phyloP scores from a whole-genome alignment of 345 rosid species.

The Gossypium thurberi region DNA sequence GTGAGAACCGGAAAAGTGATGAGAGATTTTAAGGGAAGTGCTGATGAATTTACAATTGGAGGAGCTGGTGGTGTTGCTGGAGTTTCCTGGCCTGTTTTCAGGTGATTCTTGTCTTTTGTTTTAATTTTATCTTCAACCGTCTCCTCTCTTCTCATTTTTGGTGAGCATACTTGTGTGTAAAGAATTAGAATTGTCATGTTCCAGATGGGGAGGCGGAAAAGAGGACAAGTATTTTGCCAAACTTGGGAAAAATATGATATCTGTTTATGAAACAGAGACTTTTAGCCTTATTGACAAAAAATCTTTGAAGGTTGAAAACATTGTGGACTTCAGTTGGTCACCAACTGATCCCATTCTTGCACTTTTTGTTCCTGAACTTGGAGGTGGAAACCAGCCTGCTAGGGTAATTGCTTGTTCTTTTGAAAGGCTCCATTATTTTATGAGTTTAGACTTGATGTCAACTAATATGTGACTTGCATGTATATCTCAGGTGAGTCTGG shows the following conservation, averaged over 20 bases:
- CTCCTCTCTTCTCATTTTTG: slow-evolving; percentile 1
- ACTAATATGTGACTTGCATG: neutral
- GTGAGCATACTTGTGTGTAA: neutral
- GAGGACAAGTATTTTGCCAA: slow-evolving; percentile 82
- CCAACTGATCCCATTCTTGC: slow-evolving; percentile 84
- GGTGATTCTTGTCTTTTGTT: slow-evolving; percentile 29
- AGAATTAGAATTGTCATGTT: neutral
- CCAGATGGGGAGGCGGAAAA: slow-evolving; percentile 92
- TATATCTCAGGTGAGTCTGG: slow-evolving; percentile 64
- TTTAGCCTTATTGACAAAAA: slow-evolving; percentile 83
- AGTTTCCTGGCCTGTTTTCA: slow-evolving; percentile 81
- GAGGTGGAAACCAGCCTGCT: slow-evolving; percentile 97
- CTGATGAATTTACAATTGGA: slow-evolving; percentile 90
- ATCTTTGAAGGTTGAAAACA: slow-evolving; percentile 84
- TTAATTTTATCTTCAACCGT: neutral
- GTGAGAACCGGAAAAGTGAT: slow-evolving; percentile 84
- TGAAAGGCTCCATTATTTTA: neutral
- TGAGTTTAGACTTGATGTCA: neutral
- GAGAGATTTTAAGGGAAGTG: slow-evolving; percentile 95
- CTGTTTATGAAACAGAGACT: slow-evolving; percentile 87
- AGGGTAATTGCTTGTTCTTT: slow-evolving; percentile 43
- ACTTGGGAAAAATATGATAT: slow-evolving; percentile 72
- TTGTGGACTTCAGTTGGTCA: slow-evolving; percentile 87
- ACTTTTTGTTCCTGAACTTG: slow-evolving; percentile 92
- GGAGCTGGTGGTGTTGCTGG: slow-evolving; percentile 70